A percentile compares a stretch with the other conserved stretches of the same genome.
phyloP scores from a whole-genome alignment of 1,284 basidiomycete genomes.

The Exobasidium rhododendri region DNA sequence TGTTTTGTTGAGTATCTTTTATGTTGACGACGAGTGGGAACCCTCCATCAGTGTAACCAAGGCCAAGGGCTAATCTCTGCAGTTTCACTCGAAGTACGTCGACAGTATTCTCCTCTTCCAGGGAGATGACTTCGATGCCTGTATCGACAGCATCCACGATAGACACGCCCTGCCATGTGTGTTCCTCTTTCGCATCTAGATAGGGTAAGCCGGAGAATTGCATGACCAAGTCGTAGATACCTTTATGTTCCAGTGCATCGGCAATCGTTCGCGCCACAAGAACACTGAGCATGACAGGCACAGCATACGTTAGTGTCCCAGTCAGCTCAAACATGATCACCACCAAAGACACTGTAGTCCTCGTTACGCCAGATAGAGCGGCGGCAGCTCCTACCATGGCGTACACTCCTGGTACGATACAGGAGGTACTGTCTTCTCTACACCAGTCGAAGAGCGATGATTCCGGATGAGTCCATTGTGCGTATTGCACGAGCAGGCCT shows the following conservation, averaged over 20 bases:
- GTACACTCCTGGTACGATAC: slow-evolving; percentile 90
- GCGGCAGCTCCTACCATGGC: slow-evolving; percentile 34
- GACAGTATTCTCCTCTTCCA: slow-evolving; percentile 65
- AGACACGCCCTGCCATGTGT: slow-evolving; percentile 65
- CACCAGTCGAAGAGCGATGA: slow-evolving; percentile 79
- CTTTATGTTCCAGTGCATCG: slow-evolving; percentile 86
- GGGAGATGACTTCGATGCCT: slow-evolving; percentile 38
- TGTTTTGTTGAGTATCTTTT: not conserved
- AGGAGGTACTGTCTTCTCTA: slow-evolving; percentile 70
- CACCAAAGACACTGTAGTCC: slow-evolving; percentile 94
- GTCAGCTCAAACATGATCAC: slow-evolving; percentile 99
- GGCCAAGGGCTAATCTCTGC: slow-evolving; percentile 28
- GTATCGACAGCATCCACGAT: slow-evolving; percentile 44
- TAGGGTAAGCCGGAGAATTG: slow-evolving; percentile 69
- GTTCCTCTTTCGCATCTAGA: slow-evolving; percentile 81
- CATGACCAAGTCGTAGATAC: slow-evolving; percentile 88
- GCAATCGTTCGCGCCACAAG: slow-evolving; percentile 81
- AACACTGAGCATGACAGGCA: slow-evolving; percentile 83
- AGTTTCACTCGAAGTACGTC: slow-evolving; percentile 64
- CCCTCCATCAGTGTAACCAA: slow-evolving; percentile 67
- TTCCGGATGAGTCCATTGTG: slow-evolving; percentile 68
- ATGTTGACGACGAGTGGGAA: slow-evolving; percentile 70
- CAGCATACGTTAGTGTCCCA: slow-evolving; percentile 86
- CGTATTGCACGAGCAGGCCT: slow-evolving; percentile 77
- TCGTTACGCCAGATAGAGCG: slow-evolving; percentile 70